phyloP scores from a whole-genome alignment of 164 flowering plant genomes.

The Cinnamomum micranthum region DNA sequence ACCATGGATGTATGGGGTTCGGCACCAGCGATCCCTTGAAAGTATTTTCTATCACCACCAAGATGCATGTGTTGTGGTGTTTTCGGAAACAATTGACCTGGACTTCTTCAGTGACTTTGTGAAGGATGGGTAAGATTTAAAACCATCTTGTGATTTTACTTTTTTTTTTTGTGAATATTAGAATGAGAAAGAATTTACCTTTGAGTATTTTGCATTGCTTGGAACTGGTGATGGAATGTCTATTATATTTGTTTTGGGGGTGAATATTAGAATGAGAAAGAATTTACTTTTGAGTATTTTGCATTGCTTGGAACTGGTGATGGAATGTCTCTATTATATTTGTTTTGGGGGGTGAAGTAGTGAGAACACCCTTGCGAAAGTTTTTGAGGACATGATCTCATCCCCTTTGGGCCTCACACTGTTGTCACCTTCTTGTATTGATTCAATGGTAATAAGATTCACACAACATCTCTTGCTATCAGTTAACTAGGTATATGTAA shows the following conservation, averaged over 20 bases:
- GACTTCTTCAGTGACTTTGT: slow-evolving; percentile 79
- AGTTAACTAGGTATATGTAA: too few relatives aligned
- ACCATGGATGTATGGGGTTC: slow-evolving; percentile 79
- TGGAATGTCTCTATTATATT: not conserved
- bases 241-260: not conserved
- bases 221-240: not conserved
- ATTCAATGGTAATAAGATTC: too few relatives aligned
- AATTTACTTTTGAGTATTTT: not conserved
- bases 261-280: not conserved
- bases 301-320: not conserved
- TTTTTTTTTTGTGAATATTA: not conserved
- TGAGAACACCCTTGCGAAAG: not conserved
- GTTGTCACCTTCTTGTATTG: too few relatives aligned
- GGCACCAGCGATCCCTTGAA: slow-evolving; percentile 84
- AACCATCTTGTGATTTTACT: not conserved
- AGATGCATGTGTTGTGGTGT: slow-evolving; percentile 83
- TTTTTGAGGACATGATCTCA: too few relatives aligned
- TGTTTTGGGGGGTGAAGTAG: not conserved
- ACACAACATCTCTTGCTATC: too few relatives aligned
- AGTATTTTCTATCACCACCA: slow-evolving; percentile 70
- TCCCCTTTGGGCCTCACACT: too few relatives aligned
- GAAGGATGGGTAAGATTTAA: slow-evolving; percentile 68
- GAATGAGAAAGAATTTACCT: too few relatives aligned
- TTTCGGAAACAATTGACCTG: slow-evolving; percentile 90
- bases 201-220: not conserved